phyloP scores from a whole-genome alignment of 2,329 filamentous ascomycete genomes.

The Diaporthe helianthi region DNA sequence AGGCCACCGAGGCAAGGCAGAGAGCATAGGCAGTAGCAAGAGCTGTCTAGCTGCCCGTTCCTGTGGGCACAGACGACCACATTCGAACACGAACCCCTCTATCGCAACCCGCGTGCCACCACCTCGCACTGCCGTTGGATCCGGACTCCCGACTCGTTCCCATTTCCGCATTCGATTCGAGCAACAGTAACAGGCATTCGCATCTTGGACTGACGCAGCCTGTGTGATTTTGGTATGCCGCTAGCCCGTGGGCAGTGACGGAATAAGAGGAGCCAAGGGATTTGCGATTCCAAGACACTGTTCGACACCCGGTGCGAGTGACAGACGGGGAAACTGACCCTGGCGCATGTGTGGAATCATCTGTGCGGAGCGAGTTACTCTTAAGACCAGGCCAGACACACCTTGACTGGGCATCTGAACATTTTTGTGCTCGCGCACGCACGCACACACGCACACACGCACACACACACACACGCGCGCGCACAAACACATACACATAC shows the following conservation, averaged over 20 bases:
- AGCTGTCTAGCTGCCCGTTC: constrained; percentile 3
- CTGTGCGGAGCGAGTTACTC: constrained; percentile 17
- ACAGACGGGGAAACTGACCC: constrained; percentile 21
- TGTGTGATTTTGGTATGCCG: constrained; percentile 24
- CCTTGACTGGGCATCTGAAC: constrained; percentile 26
- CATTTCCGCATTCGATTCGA: constrained; percentile 18
- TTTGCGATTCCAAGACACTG: constrained; percentile 30
- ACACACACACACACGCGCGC: constrained; percentile 1
- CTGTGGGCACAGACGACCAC: constrained; percentile 22
- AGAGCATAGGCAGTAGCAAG: constrained; percentile 7
- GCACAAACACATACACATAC: not conserved
- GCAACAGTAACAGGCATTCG: constrained; percentile 3
- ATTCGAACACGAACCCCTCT: constrained; percentile 16
- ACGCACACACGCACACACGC: not conserved
- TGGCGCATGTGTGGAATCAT: constrained; percentile 20
- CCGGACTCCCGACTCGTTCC: constrained; percentile 12
- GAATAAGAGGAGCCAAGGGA: constrained; percentile 24
- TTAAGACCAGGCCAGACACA: constrained; percentile 21
- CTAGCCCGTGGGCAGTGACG: constrained; percentile 23
- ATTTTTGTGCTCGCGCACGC: constrained; percentile 20
- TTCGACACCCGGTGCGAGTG: constrained; percentile 21
- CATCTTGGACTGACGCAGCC: constrained; percentile 16
- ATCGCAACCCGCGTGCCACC: constrained; percentile 14
- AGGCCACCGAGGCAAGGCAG: not conserved
- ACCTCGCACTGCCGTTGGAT: not conserved